These are phyloP conservation scores for Botrytis cinerea DNA, from an alignment of 2,329 filamentous ascomycete genomes.

Conservation along the genomic window DNA sequence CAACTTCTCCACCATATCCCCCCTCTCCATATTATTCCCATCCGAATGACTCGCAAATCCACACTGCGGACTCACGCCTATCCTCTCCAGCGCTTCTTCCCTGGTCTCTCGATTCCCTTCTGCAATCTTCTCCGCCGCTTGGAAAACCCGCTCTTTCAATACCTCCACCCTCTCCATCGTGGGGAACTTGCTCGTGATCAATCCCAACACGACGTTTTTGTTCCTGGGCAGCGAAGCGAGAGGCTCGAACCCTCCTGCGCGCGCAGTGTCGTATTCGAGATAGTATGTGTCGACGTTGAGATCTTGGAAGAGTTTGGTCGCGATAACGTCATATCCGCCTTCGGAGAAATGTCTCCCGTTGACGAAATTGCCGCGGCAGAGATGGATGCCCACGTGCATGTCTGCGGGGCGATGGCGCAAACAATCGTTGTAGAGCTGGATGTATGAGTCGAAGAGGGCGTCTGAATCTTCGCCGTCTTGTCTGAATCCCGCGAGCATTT, in stretches of 20 bases:
- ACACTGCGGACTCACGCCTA: conserved; percentile 71
- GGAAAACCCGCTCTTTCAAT: conserved; percentile 58
- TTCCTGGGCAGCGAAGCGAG: conserved; percentile 59
- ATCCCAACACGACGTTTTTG: conserved; percentile 65
- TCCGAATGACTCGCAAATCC: conserved; percentile 51
- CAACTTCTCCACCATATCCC: conserved; percentile 75
- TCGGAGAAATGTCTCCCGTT: conserved; percentile 66
- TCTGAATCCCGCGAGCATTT: conserved; percentile 70
- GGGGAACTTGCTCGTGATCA: conserved; percentile 64
- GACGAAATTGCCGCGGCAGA: conserved; percentile 71
- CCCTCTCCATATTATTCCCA: conserved; percentile 67
- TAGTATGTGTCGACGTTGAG: conserved; percentile 68
- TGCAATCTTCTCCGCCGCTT: conserved; percentile 68
- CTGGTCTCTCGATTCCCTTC: conserved; percentile 64
- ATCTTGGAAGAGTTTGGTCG: conserved; percentile 64
- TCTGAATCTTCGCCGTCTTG: conserved; percentile 69
- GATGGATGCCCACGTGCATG: conserved; percentile 75
- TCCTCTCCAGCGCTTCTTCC: conserved; percentile 67
- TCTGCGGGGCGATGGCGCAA: conserved; percentile 64
- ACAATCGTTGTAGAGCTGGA: conserved; percentile 74
- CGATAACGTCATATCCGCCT: conserved; percentile 67
- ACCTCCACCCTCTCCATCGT: conserved; percentile 63
- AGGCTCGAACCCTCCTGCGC: conserved; percentile 66
- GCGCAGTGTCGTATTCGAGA: conserved; percentile 67
- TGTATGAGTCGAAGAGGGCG: conserved; percentile 73